A percentile compares a stretch with the other conserved stretches of the same genome.
These are phyloP conservation scores for Parastagonospora avenae DNA, from an alignment of 2,329 filamentous ascomycete species.

Conservation along the genomic window DNA sequence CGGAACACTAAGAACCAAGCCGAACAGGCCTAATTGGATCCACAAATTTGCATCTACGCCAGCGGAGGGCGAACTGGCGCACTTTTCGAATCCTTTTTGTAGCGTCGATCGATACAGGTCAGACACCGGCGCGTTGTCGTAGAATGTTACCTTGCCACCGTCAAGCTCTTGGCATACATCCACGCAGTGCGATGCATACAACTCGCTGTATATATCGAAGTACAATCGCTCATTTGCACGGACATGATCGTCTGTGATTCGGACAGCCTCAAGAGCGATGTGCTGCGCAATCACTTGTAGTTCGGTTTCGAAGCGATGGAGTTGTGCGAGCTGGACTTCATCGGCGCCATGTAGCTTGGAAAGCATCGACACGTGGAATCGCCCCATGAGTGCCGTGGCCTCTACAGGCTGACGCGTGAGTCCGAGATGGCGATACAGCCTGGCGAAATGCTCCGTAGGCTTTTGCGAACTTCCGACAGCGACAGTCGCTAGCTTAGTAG, in stretches of 20 bases:
- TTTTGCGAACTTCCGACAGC: constrained; percentile 10
- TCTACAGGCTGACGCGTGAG: constrained; percentile 22
- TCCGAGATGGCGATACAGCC: constrained; percentile 32
- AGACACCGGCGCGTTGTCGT: constrained; percentile 13
- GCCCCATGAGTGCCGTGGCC: constrained; percentile 31
- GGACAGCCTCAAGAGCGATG: constrained; percentile 39
- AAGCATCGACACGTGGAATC: constrained; percentile 39
- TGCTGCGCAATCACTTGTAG: constrained; percentile 45
- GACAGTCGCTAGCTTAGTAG: constrained; percentile 33
- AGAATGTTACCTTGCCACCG: constrained; percentile 8
- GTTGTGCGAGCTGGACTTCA: constrained; percentile 46
- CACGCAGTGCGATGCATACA: constrained; percentile 27
- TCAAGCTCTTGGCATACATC: constrained; percentile 14
- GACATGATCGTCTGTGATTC: constrained; percentile 39
- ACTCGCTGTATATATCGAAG: constrained; percentile 18
- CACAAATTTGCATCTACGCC: constrained; percentile 61
- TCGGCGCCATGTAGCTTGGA: constrained; percentile 33
- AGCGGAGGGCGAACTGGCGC: constrained; percentile 1
- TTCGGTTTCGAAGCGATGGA: constrained; percentile 51
- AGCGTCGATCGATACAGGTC: constrained; percentile 43
- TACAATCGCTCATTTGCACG: constrained; percentile 37
- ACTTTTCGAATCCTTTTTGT: constrained; percentile 18
- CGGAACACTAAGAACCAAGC: constrained; percentile 81
- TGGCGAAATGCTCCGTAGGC: constrained; percentile 25
- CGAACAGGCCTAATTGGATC: constrained; percentile 74